Evolutionary conservation across 768 basidiomycete species (phyloP).

Genomic region (Butyriboletus loyo): DNA sequence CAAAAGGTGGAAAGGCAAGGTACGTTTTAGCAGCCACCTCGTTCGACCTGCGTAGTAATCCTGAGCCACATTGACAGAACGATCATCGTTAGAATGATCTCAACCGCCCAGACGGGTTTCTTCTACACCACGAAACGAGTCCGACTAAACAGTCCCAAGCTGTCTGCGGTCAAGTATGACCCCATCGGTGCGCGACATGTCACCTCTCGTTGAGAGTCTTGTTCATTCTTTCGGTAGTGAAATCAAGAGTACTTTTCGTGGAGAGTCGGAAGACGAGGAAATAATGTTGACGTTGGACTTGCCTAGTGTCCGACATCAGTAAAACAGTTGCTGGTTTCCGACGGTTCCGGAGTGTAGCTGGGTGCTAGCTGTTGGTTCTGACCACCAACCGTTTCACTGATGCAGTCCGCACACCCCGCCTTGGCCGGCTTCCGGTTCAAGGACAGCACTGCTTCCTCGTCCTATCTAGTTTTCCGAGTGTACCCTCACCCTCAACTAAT

Average conservation of each 20-base stretch:
- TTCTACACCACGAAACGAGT: slow-evolving; percentile 84
- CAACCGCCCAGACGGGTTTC: slow-evolving; percentile 88
- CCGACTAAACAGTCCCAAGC: slow-evolving; percentile 62
- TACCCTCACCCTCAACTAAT: background rate
- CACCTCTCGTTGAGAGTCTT: background rate
- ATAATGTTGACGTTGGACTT: slow-evolving; percentile 17
- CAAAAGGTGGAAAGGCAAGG: slow-evolving; percentile 61
- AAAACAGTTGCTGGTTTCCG: too few relatives aligned
- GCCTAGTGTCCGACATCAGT: background rate
- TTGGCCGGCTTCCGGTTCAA: background rate
- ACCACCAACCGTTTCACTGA: too few relatives aligned
- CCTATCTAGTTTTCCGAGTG: background rate
- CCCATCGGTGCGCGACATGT: slow-evolving; percentile 59
- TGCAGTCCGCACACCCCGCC: too few relatives aligned
- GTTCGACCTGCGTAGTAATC: background rate
- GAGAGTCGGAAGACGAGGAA: slow-evolving; percentile 77
- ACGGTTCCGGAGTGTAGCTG: too few relatives aligned
- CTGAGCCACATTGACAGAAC: slow-evolving; percentile 55
- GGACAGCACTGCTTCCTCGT: background rate
- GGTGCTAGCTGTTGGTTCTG: too few relatives aligned
- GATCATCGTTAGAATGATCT: slow-evolving; percentile 82
- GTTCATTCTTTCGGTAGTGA: slow-evolving; percentile 42
- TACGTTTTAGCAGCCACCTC: slow-evolving; percentile 14
- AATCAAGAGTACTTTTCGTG: slow-evolving; percentile 70
- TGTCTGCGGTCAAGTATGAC: slow-evolving; percentile 92